These are phyloP conservation scores for Paramecium tetraurelia DNA, from an alignment of 73 alveolate genomes.

Conservation along the genomic window DNA sequence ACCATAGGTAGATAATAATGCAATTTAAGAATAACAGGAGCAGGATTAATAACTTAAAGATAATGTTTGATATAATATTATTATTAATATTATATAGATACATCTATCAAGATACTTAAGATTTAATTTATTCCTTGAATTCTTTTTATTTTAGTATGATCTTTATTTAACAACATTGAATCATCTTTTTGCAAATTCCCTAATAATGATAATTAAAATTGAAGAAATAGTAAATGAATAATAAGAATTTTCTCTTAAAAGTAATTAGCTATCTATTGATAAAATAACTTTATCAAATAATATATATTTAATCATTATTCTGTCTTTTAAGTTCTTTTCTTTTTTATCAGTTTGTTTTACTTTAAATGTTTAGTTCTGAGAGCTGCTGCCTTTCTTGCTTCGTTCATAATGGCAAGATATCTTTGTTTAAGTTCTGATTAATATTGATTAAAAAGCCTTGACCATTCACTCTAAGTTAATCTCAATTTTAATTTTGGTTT, in stretches of 20 bases:
- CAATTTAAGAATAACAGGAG: background rate
- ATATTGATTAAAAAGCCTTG: background rate
- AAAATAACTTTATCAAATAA: background rate
- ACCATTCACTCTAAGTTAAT: background rate
- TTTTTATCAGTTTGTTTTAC: background rate
- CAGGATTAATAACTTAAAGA: background rate
- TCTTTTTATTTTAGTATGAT: too few species aligned
- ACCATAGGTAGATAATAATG: background rate
- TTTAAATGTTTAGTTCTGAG: background rate
- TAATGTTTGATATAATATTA: background rate
- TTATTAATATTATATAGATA: background rate
- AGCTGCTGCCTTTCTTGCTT: conserved; percentile 21
- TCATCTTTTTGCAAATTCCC: too few species aligned
- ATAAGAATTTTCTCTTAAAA: background rate
- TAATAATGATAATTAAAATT: too few species aligned
- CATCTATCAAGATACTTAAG: background rate
- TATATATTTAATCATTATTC: background rate
- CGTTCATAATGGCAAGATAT: background rate
- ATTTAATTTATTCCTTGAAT: background rate
- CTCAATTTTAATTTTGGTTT: background rate
- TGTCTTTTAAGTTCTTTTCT: background rate
- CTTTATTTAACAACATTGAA: too few species aligned
- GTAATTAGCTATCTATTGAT: background rate
- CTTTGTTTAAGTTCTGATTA: background rate
- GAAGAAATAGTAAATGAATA: too few species aligned